Evolutionary conservation across 2,329 filamentous ascomycete species (phyloP).

Genomic region (Aspergillus novofumigatus): DNA sequence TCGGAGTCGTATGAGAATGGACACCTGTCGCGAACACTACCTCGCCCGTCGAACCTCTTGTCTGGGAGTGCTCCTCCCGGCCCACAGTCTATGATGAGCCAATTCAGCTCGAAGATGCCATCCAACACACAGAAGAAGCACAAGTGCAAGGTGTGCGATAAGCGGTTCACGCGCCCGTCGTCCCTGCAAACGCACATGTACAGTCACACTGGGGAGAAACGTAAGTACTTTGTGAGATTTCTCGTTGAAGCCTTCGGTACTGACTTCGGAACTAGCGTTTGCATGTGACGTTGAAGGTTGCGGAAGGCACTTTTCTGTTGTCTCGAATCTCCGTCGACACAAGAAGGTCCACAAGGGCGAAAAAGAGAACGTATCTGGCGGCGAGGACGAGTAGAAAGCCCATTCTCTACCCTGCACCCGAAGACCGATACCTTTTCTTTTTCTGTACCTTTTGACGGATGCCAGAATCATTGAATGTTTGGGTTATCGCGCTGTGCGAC

Average conservation of each 20-base stretch:
- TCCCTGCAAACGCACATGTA: constrained; percentile 98
- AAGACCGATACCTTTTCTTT: constrained; percentile 8
- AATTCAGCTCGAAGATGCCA: constrained; percentile 94
- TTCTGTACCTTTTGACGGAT: constrained; percentile 11
- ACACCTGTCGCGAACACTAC: constrained; percentile 74
- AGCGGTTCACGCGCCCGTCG: constrained; percentile 90
- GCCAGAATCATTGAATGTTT: constrained; percentile 4
- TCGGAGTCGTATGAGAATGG: constrained; percentile 75
- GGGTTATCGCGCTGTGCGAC: constrained; percentile 11
- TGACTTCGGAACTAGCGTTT: constrained; percentile 61
- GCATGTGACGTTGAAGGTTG: constrained; percentile 92
- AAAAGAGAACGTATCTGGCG: constrained; percentile 36
- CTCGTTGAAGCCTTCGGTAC: constrained; percentile 7
- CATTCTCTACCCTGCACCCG: constrained; percentile 1
- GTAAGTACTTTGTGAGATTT: constrained; percentile 56
- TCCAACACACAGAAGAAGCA: constrained; percentile 98
- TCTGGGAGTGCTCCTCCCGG: constrained; percentile 67
- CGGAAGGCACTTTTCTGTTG: constrained; percentile 92
- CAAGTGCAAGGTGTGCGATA: constrained; percentile 98
- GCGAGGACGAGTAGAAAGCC: constrained; percentile 37
- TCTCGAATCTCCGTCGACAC: constrained; percentile 90
- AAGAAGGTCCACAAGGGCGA: constrained; percentile 88
- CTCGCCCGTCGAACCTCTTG: constrained; percentile 66
- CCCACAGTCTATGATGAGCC: constrained; percentile 96
- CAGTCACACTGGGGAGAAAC: constrained; percentile 96